phyloP scores from a whole-genome alignment of 202 grass and related monocot species.

The Carex arenaria region DNA sequence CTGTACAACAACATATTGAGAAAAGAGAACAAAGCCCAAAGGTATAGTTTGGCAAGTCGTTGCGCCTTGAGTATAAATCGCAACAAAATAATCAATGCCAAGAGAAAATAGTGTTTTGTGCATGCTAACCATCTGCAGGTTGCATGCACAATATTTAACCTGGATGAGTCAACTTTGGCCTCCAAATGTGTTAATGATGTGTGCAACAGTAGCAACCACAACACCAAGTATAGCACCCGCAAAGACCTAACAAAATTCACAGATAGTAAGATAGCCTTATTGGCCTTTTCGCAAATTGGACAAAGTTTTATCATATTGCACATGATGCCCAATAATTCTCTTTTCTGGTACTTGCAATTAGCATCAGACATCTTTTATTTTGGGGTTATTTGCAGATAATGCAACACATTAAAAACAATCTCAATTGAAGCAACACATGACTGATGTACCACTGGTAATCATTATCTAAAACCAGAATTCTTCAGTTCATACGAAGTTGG shows the following conservation, averaged over 20 bases:
- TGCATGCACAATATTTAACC: background rate
- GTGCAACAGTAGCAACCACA: conserved; percentile 43
- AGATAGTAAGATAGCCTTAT: conserved; percentile 20
- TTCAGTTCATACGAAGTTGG: background rate
- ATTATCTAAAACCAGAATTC: background rate
- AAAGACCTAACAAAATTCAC: conserved; percentile 33
- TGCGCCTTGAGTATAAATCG: conserved; percentile 1
- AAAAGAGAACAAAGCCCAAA: conserved; percentile 3
- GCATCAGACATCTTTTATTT: background rate
- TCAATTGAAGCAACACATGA: background rate
- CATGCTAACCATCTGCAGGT: background rate
- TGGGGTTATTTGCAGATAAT: background rate
- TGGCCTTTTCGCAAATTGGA: background rate
- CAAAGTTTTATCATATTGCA: background rate
- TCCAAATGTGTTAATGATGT: conserved; percentile 31
- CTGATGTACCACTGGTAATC: background rate
- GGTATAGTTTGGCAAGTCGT: background rate
- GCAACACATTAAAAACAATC: background rate
- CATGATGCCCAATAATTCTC: background rate
- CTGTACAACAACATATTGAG: conserved; percentile 5
- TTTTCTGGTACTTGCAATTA: background rate
- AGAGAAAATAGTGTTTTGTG: background rate
- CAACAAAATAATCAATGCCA: background rate
- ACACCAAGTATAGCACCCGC: conserved; percentile 54
- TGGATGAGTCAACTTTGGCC: background rate